These are phyloP conservation scores for Prunus persica DNA, from an alignment of 306 rosid species.

Conservation along the genomic window DNA sequence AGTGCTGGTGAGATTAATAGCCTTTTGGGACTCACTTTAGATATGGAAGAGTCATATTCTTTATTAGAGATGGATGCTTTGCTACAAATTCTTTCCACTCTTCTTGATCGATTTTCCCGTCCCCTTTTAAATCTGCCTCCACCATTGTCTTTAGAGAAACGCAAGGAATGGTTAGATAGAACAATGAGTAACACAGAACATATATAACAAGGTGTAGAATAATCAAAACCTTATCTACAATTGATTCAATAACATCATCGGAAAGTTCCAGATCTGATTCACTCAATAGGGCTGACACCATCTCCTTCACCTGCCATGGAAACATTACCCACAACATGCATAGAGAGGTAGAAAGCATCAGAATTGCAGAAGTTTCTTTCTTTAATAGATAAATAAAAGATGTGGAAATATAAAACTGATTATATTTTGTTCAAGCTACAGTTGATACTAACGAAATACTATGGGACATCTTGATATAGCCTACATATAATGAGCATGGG, in stretches of 20 bases:
- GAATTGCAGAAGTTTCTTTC: not conserved
- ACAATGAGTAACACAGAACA: conserved; percentile 1
- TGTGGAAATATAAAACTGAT: not conserved
- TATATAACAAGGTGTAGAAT: not conserved
- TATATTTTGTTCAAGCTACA: not conserved
- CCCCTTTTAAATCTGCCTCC: conserved; percentile 67
- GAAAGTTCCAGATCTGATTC: conserved; percentile 56
- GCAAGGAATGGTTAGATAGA: not conserved
- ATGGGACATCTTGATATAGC: not conserved
- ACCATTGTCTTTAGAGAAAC: conserved; percentile 40
- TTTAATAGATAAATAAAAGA: not conserved
- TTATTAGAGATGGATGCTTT: conserved; percentile 56
- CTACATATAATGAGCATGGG: not conserved
- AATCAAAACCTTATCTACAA: conserved; percentile 54
- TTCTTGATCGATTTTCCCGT: conserved; percentile 64
- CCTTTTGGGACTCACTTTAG: conserved; percentile 46
- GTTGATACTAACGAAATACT: too few species aligned
- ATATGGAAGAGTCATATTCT: conserved; percentile 69
- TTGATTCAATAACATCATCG: conserved; percentile 53
- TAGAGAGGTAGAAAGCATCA: conserved; percentile 1
- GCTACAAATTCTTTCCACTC: conserved; percentile 63
- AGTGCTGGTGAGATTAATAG: not conserved
- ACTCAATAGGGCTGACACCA: conserved; percentile 60
- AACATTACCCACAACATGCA: not conserved
- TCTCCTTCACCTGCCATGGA: conserved; percentile 61